Conservation (phyloP, 495 filamentous ascomycete genomes). For the Hypoxylon cercidicola region DNA sequence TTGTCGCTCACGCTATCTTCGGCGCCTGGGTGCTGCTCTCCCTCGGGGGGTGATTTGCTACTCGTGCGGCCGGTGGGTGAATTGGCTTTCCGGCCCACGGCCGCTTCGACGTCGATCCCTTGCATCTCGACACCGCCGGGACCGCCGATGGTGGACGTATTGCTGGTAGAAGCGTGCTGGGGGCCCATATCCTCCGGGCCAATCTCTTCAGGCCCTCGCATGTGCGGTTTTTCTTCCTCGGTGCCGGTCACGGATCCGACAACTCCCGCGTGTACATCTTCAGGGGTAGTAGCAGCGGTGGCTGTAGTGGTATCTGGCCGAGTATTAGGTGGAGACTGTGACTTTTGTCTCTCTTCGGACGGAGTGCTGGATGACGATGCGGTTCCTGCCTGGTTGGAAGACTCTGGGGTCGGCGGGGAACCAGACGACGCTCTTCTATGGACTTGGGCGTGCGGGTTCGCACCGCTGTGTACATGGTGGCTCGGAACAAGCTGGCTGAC, state of each 20-base stretch:
- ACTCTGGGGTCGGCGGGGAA: slow-evolving; percentile 35
- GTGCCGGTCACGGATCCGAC: slow-evolving; percentile 44
- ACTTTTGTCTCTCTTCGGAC: slow-evolving; percentile 35
- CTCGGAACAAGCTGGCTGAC: slow-evolving; percentile 56
- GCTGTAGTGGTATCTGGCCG: slow-evolving; percentile 27
- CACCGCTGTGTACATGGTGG: slow-evolving; percentile 43
- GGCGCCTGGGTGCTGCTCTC: not conserved
- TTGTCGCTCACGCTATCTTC: slow-evolving; percentile 4
- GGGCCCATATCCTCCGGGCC: slow-evolving; percentile 89
- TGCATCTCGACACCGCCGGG: slow-evolving; percentile 51
- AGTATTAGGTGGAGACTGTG: slow-evolving; percentile 26
- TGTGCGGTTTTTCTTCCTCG: slow-evolving; percentile 78
- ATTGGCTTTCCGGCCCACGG: slow-evolving; percentile 57
- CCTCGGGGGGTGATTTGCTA: slow-evolving; percentile 6
- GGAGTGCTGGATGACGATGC: not conserved
- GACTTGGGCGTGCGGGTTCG: slow-evolving; percentile 43
- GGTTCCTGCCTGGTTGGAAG: slow-evolving; percentile 32
- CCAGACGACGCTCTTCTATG: slow-evolving; percentile 6
- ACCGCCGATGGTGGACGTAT: slow-evolving; percentile 32
- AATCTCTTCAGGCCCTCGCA: slow-evolving; percentile 81
- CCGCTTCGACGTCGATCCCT: slow-evolving; percentile 64
- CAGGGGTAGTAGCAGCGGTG: slow-evolving; percentile 29
- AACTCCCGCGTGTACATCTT: slow-evolving; percentile 40
- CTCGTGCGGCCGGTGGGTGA: not conserved
- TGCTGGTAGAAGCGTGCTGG: slow-evolving; percentile 59